Percentiles rank a stretch among this genome's conserved stretches.
Evolutionary conservation across 140 eudicot species (phyloP).

Genomic region (Stevia rebaudiana): DNA sequence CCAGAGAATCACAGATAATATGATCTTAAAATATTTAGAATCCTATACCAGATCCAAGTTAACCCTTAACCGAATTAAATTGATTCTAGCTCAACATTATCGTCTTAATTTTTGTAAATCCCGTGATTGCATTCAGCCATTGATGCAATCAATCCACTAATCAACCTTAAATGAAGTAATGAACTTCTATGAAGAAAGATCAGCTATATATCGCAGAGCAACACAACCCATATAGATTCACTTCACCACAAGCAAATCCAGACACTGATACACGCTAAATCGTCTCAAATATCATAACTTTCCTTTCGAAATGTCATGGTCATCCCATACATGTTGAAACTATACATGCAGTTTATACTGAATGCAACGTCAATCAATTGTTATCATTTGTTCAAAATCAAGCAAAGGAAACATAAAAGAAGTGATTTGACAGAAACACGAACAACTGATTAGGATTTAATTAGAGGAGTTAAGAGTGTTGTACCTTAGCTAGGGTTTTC

Average conservation of each 20-base stretch:
- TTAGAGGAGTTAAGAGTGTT: neutral
- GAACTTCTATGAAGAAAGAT: too few species aligned
- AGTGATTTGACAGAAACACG: neutral
- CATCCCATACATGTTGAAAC: neutral
- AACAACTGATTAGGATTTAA: neutral
- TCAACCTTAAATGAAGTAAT: too few species aligned
- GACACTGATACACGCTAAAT: neutral
- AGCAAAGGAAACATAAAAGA: neutral
- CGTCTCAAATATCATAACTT: neutral
- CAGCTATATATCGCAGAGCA: neutral
- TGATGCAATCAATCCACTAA: too few species aligned
- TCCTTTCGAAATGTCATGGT: neutral
- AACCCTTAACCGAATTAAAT: neutral
- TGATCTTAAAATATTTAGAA: neutral
- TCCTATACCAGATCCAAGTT: neutral
- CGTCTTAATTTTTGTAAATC: neutral
- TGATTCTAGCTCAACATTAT: neutral
- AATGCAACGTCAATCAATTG: neutral
- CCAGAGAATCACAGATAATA: neutral
- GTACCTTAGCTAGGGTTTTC: conserved; percentile 14
- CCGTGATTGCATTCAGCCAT: neutral
- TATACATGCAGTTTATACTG: neutral
- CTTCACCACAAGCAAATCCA: too few species aligned
- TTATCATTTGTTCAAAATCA: conserved; percentile 3
- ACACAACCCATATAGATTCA: neutral